Conservation (phyloP, 2,329 filamentous ascomycete species). For the Clonostachys byssicola region DNA sequence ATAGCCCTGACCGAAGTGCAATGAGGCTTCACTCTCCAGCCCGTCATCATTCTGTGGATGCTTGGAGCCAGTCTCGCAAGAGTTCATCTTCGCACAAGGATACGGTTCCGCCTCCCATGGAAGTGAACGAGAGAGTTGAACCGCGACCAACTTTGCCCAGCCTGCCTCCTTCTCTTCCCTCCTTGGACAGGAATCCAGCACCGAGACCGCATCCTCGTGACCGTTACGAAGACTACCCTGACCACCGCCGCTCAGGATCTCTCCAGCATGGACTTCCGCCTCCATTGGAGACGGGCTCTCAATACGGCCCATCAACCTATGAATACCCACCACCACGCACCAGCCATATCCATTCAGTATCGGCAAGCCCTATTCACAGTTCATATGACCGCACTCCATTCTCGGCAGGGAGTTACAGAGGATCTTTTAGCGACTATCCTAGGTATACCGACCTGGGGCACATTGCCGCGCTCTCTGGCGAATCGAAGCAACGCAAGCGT, state of each 20-base stretch:
- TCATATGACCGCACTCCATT: constrained; percentile 39
- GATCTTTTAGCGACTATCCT: constrained; percentile 31
- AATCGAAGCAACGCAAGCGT: constrained; percentile 52
- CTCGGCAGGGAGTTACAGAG: constrained; percentile 29
- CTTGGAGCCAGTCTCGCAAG: not conserved
- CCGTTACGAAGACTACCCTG: constrained; percentile 26
- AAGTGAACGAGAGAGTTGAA: constrained; percentile 27
- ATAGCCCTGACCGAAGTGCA: constrained; percentile 18
- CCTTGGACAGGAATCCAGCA: constrained; percentile 26
- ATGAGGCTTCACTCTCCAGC: not conserved
- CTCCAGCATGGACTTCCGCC: not conserved
- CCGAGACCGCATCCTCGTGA: constrained; percentile 23
- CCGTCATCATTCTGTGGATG: not conserved
- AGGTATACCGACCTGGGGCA: not conserved
- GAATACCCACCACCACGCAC: constrained; percentile 37
- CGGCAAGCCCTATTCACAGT: constrained; percentile 32
- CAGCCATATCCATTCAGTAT: constrained; percentile 38
- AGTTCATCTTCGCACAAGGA: constrained; percentile 9
- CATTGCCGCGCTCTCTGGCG: constrained; percentile 8
- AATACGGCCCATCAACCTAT: constrained; percentile 13
- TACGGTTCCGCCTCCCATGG: constrained; percentile 20
- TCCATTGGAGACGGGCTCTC: not conserved
- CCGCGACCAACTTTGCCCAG: constrained; percentile 31
- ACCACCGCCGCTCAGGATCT: constrained; percentile 13
- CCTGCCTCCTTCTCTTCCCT: constrained; percentile 24